These are phyloP conservation scores for Tylopilus plumbeoviolaceoides DNA, from an alignment of 768 basidiomycete genomes.

Conservation along the genomic window DNA sequence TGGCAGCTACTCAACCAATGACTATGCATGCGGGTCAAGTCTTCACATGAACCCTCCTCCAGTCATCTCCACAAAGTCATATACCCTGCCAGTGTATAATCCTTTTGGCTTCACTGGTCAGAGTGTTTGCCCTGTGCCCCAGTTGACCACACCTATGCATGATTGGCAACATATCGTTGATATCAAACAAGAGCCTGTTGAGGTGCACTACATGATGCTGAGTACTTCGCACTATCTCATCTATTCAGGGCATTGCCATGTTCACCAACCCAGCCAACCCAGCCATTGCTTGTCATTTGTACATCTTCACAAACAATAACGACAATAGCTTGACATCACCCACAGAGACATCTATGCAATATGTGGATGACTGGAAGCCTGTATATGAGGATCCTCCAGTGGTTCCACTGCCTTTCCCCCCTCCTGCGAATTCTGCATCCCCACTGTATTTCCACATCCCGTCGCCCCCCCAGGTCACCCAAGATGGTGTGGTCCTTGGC, in stretches of 20 bases:
- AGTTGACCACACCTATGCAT: neutral
- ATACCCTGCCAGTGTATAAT: conserved; percentile 30
- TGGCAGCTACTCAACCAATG: conserved; percentile 1
- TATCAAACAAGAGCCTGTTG: conserved; percentile 25
- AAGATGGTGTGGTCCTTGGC: conserved; percentile 14
- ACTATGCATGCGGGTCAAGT: neutral
- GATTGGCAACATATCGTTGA: conserved; percentile 18
- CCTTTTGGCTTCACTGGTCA: conserved; percentile 17
- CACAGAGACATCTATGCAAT: conserved; percentile 1
- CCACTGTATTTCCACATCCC: conserved; percentile 19
- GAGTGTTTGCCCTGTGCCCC: neutral
- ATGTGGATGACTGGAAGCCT: conserved; percentile 9
- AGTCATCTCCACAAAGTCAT: conserved; percentile 22
- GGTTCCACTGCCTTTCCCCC: conserved; percentile 30
- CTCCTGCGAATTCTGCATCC: conserved; percentile 19
- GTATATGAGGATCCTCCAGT: conserved; percentile 25
- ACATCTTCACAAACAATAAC: conserved; percentile 17
- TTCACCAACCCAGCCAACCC: conserved; percentile 15
- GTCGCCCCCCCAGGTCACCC: conserved; percentile 5
- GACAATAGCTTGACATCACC: conserved; percentile 3
- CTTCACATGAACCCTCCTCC: conserved; percentile 5
- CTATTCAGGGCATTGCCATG: conserved; percentile 1
- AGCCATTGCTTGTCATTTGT: conserved; percentile 9
- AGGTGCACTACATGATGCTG: conserved; percentile 16
- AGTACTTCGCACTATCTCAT: conserved; percentile 4